Conservation (phyloP, 2,329 filamentous ascomycete genomes). For the Paraphoma sp. region DNA sequence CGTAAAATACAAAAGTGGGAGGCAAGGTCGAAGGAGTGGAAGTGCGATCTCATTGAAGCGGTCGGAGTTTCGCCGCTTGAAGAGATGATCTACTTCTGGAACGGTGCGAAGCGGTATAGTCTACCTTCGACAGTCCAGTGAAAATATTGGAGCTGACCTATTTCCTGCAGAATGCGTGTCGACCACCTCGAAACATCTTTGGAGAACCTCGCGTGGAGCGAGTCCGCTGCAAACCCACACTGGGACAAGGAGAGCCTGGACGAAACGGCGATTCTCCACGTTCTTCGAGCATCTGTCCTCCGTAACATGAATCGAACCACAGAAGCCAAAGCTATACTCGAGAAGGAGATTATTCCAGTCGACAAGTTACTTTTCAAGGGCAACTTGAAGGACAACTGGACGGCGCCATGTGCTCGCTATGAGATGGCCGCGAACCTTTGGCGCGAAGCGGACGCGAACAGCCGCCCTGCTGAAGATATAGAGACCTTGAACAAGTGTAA, state of each 20-base stretch:
- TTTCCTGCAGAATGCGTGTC: constrained; percentile 61
- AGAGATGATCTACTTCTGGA: constrained; percentile 96
- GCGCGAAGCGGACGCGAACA: constrained; percentile 63
- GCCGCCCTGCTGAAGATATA: constrained; percentile 39
- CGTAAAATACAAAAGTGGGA: constrained; percentile 92
- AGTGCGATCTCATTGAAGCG: constrained; percentile 74
- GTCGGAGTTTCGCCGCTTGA: constrained; percentile 80
- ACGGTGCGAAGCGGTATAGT: constrained; percentile 72
- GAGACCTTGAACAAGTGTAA: constrained; percentile 67
- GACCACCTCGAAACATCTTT: constrained; percentile 70
- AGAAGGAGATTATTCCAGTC: constrained; percentile 67
- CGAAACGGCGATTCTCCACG: constrained; percentile 68
- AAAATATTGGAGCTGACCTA: too few species aligned
- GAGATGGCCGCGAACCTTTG: constrained; percentile 85
- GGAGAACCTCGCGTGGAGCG: constrained; percentile 71
- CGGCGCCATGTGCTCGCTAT: constrained; percentile 77
- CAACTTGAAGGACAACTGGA: constrained; percentile 70
- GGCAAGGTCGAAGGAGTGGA: constrained; percentile 70
- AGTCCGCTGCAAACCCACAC: constrained; percentile 55
- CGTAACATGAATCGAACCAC: constrained; percentile 67
- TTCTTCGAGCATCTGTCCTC: constrained; percentile 71
- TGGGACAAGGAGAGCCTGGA: constrained; percentile 63
- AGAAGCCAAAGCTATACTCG: constrained; percentile 70
- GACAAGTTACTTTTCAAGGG: constrained; percentile 64
- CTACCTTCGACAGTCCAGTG: too few species aligned